phyloP scores from a whole-genome alignment of 169 alveolate species.

The Cystoisospora suis region DNA sequence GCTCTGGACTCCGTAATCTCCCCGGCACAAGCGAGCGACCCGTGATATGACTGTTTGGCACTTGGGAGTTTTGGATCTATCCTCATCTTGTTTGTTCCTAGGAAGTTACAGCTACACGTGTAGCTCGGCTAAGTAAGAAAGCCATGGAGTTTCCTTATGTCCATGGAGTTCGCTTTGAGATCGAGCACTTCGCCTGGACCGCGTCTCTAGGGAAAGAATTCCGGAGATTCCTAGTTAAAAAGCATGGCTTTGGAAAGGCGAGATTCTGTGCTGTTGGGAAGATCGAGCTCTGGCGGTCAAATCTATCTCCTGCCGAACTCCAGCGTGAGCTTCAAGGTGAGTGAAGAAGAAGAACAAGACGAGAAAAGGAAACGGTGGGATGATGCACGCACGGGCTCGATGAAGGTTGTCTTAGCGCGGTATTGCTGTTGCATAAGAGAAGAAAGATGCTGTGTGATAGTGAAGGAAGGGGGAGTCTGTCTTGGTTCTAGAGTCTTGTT shows the following conservation, averaged over 20 bases:
- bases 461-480: too few relatives aligned
- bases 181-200: slow-evolving; percentile 61
- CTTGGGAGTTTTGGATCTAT: too few relatives aligned
- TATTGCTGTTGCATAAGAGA: too few relatives aligned
- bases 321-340: slow-evolving; percentile 51
- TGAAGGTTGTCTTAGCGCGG: too few relatives aligned
- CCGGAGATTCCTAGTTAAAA: slow-evolving; percentile 65
- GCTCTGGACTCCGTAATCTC: too few relatives aligned
- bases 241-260: slow-evolving; percentile 65
- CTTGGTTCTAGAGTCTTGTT: too few relatives aligned
- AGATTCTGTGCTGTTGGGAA: slow-evolving; percentile 65
- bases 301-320: slow-evolving; percentile 48
- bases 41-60: too few relatives aligned
- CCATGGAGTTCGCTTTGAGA: slow-evolving; percentile 67
- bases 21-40: too few relatives aligned
- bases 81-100: neutral
- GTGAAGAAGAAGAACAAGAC: too few relatives aligned
- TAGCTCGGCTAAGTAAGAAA: slow-evolving; percentile 50
- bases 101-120: slow-evolving; percentile 63
- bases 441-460: too few relatives aligned
- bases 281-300: slow-evolving; percentile 53
- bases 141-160: slow-evolving; percentile 69
- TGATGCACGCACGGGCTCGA: too few relatives aligned
- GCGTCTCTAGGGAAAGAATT: slow-evolving; percentile 59
- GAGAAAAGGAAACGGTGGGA: too few relatives aligned